Evolutionary conservation across 2,329 filamentous ascomycete species (phyloP).

Genomic region (Trichoderma simmonsii): DNA sequence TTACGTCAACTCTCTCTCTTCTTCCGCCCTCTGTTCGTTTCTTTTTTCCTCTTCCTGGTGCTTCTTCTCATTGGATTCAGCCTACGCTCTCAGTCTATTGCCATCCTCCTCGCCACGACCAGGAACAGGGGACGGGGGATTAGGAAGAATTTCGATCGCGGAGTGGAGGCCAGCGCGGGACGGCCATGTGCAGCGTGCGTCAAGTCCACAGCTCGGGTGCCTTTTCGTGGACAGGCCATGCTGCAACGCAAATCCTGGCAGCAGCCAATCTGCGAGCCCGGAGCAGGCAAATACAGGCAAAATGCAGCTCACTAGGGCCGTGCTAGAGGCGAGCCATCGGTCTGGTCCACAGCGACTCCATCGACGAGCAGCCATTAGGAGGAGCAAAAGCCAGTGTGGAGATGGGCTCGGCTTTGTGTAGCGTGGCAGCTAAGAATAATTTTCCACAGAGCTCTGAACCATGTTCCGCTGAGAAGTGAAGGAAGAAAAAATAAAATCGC

Average conservation of each 20-base stretch:
- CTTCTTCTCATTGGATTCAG: neutral
- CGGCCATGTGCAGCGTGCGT: constrained; percentile 14
- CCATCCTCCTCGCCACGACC: neutral
- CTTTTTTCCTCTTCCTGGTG: neutral
- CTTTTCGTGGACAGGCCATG: neutral
- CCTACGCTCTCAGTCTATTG: neutral
- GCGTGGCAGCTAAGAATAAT: constrained; percentile 3
- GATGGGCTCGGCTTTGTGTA: neutral
- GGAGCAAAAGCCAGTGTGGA: neutral
- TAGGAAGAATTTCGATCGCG: constrained; percentile 1
- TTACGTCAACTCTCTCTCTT: neutral
- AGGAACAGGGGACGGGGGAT: neutral
- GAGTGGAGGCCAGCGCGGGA: constrained; percentile 14
- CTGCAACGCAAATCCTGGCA: neutral
- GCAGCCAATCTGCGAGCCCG: constrained; percentile 14
- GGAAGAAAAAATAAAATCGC: neutral
- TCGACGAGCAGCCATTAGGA: constrained; percentile 7
- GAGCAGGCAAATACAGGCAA: constrained; percentile 10
- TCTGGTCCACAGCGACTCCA: constrained; percentile 12
- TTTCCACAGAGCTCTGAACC: neutral
- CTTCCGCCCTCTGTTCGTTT: neutral
- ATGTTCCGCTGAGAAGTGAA: neutral
- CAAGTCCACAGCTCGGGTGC: neutral
- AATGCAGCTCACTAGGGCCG: constrained; percentile 6
- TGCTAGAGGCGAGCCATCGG: constrained; percentile 5